phyloP scores from a whole-genome alignment of 2,329 filamentous ascomycete genomes.

The Tricladium varicosporioides region DNA sequence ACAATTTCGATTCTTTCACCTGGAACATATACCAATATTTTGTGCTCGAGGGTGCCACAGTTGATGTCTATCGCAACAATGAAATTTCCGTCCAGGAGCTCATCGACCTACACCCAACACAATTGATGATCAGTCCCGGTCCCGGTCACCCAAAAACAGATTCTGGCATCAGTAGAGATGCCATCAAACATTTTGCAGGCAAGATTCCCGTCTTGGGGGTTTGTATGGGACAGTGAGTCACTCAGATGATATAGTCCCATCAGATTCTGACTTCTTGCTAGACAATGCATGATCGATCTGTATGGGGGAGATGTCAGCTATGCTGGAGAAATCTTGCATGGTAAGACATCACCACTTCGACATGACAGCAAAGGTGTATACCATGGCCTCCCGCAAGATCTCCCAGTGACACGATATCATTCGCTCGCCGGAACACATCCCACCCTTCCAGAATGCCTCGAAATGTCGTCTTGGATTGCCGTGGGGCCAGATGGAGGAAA shows the following conservation, averaged over 20 bases:
- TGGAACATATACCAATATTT: slow-evolving; percentile 99
- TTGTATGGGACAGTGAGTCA: slow-evolving; percentile 88
- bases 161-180: slow-evolving; percentile 89
- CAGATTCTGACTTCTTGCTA: slow-evolving; percentile 34
- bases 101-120: slow-evolving; percentile 80
- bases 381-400: slow-evolving; percentile 69
- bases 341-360: slow-evolving; percentile 87
- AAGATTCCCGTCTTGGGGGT: slow-evolving; percentile 97
- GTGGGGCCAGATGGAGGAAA: slow-evolving; percentile 71
- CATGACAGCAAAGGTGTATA: slow-evolving; percentile 96
- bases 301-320: slow-evolving; percentile 90
- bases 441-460: slow-evolving; percentile 79
- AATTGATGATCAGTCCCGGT: slow-evolving; percentile 91
- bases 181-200: slow-evolving; percentile 85
- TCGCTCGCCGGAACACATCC: slow-evolving; percentile 90
- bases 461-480: slow-evolving; percentile 87
- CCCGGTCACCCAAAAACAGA: slow-evolving; percentile 91
- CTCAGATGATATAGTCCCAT: neutral
- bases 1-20: slow-evolving; percentile 99
- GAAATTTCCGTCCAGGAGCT: slow-evolving; percentile 83
- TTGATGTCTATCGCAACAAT: slow-evolving; percentile 90
- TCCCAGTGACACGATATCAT: slow-evolving; percentile 93
- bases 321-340: slow-evolving; percentile 94
- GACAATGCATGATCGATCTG: slow-evolving; percentile 92
- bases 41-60: slow-evolving; percentile 88